These are phyloP conservation scores for Chalciporus sp. DNA, from an alignment of 1,284 basidiomycete genomes.

Conservation along the genomic window DNA sequence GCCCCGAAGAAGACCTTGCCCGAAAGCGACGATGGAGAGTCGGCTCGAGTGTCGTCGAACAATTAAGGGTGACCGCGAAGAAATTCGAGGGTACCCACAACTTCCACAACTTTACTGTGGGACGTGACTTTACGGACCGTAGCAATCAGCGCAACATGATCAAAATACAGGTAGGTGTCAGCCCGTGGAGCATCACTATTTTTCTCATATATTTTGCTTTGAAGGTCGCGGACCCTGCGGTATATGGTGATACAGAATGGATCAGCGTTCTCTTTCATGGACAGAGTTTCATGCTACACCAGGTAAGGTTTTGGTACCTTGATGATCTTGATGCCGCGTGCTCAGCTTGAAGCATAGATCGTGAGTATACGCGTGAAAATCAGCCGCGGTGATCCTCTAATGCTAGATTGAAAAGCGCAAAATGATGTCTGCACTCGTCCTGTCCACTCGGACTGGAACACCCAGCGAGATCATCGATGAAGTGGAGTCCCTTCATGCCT, in stretches of 20 bases:
- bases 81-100: slow-evolving; percentile 87
- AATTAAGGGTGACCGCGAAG: slow-evolving; percentile 58
- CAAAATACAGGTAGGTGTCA: slow-evolving; percentile 64
- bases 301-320: slow-evolving; percentile 49
- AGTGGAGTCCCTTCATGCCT: slow-evolving; percentile 37
- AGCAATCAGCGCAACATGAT: slow-evolving; percentile 87
- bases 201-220: neutral
- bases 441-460: slow-evolving; percentile 76
- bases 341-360: slow-evolving; percentile 19
- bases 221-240: slow-evolving; percentile 76
- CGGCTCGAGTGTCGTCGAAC: slow-evolving; percentile 51
- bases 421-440: slow-evolving; percentile 91
- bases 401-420: slow-evolving; percentile 68
- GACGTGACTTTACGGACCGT: slow-evolving; percentile 81
- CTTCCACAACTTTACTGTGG: slow-evolving; percentile 97
- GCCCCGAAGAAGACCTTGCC: slow-evolving; percentile 54
- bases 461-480: slow-evolving; percentile 75
- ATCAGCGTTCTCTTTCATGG: slow-evolving; percentile 93
- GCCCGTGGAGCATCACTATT: slow-evolving; percentile 18
- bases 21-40: slow-evolving; percentile 75
- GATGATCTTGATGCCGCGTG: slow-evolving; percentile 14
- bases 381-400: slow-evolving; percentile 6
- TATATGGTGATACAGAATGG: slow-evolving; percentile 94
- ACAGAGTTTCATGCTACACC: slow-evolving; percentile 99
- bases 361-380: slow-evolving; percentile 15